These are phyloP conservation scores for Colletotrichum limetticola DNA, from an alignment of 2,329 filamentous ascomycete species.

Conservation along the genomic window DNA sequence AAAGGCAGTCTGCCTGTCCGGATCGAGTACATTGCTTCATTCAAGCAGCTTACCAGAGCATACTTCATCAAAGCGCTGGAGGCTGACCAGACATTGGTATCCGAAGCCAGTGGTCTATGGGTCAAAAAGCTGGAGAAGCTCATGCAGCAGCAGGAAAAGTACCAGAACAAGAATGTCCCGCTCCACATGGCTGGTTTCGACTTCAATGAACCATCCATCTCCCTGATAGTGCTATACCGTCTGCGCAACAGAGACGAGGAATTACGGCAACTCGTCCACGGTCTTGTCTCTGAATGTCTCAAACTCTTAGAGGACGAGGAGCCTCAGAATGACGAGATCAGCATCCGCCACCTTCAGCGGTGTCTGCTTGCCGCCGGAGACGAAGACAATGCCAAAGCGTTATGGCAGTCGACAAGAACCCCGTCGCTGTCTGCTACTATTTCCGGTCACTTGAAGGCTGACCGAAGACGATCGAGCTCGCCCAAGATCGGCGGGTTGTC, in stretches of 20 bases:
- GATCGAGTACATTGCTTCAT: constrained; percentile 51
- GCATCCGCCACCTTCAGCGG: constrained; percentile 52
- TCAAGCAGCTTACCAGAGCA: constrained; percentile 50
- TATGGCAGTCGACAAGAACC: constrained; percentile 52
- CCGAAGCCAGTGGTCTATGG: constrained; percentile 44
- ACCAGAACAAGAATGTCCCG: constrained; percentile 52
- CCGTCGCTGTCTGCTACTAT: constrained; percentile 43
- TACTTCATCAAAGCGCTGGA: constrained; percentile 41
- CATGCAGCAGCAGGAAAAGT: constrained; percentile 48
- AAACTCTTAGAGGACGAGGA: constrained; percentile 52
- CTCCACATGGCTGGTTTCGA: constrained; percentile 53
- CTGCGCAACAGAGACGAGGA: constrained; percentile 42
- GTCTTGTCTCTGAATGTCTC: constrained; percentile 50
- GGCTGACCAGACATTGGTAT: constrained; percentile 26
- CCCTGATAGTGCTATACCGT: constrained; percentile 51
- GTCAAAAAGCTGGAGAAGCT: constrained; percentile 48
- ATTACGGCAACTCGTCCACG: constrained; percentile 43
- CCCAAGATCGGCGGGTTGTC: constrained; percentile 26
- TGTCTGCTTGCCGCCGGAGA: constrained; percentile 52
- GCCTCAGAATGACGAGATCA: constrained; percentile 53
- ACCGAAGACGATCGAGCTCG: constrained; percentile 25
- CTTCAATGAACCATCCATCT: constrained; percentile 53
- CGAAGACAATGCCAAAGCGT: constrained; percentile 46
- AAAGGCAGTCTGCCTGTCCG: constrained; percentile 52
- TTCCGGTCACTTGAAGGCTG: constrained; percentile 39